Base-by-base conservation (phyloP, 805 yeast genomes). In the Saccharomycopsis fermentans region DNA sequence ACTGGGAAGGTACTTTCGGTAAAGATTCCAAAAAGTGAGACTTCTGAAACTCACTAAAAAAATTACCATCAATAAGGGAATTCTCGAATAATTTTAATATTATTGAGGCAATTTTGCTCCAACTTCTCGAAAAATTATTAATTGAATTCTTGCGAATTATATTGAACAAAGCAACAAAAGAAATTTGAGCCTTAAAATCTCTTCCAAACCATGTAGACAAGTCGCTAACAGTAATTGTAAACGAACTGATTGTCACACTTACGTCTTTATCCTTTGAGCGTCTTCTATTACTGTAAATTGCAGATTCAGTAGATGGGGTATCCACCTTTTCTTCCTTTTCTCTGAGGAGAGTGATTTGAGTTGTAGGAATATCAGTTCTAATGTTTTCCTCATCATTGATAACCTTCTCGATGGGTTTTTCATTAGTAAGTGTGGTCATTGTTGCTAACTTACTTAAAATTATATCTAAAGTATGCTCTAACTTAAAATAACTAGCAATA, bases 111-210 rank as follows among this genome's bases (percentile, higher is more conserved):
- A 90, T 72, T 21, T 78, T 73, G 9, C 70, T 67, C 96, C 96
- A 90, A 11, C 83, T 73, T 2, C 73, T 67, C 21, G 68, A 60
- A 3, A 84, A 70, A 5, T 82, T 77, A 40, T 71, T 70, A 55
- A 79, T 75, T 26, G 76, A 75, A 34, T 82, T 82, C 63, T 82
- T 80, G 63, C 82, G 81, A 34, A 88, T 71, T 35, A 92, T 80
- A 62, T 96, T 77, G 74, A 92, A 90, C 54, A 92, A 74, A 0
- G 92, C 92, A 55, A 91, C 90, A 1, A 90, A 79, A 12, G 97
- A 86, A 61, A 92, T 73, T 68, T 95, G 99, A 0, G 96, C 96
- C 66, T 91, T 90, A 73, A 89, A 88, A 67, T 90, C 94, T 54
- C 86, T 78, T 6, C 99, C 99, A 68, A 94, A 84, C 69, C 84